Evolutionary conservation across 805 yeast species (phyloP), one percentile per base, ranked within the genome.

Genomic region (Starmerella bacillaris): DNA sequence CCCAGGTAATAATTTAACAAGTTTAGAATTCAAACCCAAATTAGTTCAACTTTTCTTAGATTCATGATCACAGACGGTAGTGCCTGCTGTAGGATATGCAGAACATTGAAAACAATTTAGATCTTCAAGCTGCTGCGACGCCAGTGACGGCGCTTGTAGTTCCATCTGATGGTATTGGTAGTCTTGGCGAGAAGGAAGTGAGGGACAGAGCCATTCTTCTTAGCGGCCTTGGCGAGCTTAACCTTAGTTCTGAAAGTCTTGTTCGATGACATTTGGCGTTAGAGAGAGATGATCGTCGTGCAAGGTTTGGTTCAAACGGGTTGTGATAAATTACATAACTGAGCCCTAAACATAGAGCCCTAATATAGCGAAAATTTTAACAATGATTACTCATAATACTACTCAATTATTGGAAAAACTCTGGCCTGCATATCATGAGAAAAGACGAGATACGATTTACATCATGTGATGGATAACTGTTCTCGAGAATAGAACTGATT

Each of bases 121-220:
- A 86, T 66, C 75, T 74, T 72, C 70, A 86, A 74, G 92, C 86
- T 86, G 61, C 95, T 86, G 78, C 96, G 80, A 79, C 94, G 86
- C 98, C 98, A 86, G 89, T 89, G 93, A 76, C 96, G 78, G 80
- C 96, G 83, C 83, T 89, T 89, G 64, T 94, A 92, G 72, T 86
- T 86, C 48, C 53, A 58, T 50, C 57, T 82, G 73, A 89, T 78
- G 59, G 74, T 84, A 92, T 82, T 86, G 68, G 70, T 75, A 64
- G 96, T 82, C 78, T 83, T 86, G 68, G 84, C 74, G 72, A 96
- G 82, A 78, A 86, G 70, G 94, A 95, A 86, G 71, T 84, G 94
- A 60, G 98, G 98, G 66, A 86, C 78, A 64, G 94, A 94, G 75
- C 96, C 82, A 86, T 83, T 86, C 72, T 82, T 94, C 72, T 83